These are phyloP conservation scores for Ophiostoma triangulosporum DNA, from an alignment of 2,329 filamentous ascomycete species.

Conservation along the genomic window DNA sequence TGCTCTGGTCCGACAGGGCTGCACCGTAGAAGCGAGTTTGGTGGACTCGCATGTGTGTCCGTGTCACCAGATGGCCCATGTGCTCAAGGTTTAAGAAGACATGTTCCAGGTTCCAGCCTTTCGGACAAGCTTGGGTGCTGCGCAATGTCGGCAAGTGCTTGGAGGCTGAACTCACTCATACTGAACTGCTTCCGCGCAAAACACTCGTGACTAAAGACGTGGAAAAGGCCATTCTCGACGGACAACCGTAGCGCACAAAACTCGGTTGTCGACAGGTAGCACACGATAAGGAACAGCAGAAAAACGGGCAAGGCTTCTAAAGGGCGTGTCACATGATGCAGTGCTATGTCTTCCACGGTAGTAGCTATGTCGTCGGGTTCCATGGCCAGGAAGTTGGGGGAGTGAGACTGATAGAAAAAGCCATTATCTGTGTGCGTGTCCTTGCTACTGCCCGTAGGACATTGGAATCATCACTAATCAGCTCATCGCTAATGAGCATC, in stretches of 20 bases:
- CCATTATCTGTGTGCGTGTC: no score
- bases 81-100: conserved; percentile 36
- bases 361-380: neutral
- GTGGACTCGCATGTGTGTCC: no score
- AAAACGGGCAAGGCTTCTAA: conserved; percentile 38
- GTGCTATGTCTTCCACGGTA: neutral
- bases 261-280: conserved; percentile 39
- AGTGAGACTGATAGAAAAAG: no score
- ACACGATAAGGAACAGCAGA: conserved; percentile 41
- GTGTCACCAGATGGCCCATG: neutral
- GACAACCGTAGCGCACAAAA: conserved; percentile 39
- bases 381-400: no score
- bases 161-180: conserved; percentile 42
- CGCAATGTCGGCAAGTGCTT: conserved; percentile 40
- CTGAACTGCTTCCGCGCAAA: conserved; percentile 55
- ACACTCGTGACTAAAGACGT: conserved; percentile 46
- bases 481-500: no score
- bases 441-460: no score
- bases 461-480: no score
- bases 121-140: conserved; percentile 27
- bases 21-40: neutral
- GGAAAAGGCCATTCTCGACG: conserved; percentile 39
- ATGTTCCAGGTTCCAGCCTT: conserved; percentile 26
- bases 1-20: conserved; percentile 16
- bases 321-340: neutral